phyloP scores from a whole-genome alignment of 2,329 filamentous ascomycete genomes.

The Aureobasidium lini region DNA sequence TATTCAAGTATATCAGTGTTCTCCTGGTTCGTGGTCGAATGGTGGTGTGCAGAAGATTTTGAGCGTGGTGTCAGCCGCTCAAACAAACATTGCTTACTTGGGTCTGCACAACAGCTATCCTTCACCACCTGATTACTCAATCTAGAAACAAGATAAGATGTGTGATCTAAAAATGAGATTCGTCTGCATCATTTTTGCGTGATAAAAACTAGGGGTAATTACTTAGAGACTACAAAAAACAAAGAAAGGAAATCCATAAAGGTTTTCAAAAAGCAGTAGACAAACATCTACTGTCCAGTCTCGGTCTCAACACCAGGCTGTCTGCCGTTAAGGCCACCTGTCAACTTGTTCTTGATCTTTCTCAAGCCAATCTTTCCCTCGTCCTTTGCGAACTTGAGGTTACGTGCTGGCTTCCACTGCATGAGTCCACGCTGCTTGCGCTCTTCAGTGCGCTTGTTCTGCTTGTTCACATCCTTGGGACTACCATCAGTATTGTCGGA shows the following conservation, averaged over 20 bases:
- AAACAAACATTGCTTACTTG: too few relatives aligned
- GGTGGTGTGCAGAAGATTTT: too few relatives aligned
- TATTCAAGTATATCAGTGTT: too few relatives aligned
- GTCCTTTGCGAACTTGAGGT: slow-evolving; percentile 78
- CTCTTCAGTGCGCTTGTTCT: slow-evolving; percentile 65
- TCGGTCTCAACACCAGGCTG: slow-evolving; percentile 80
- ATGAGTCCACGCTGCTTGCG: slow-evolving; percentile 83
- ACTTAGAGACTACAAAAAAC: not conserved
- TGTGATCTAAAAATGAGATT: not conserved
- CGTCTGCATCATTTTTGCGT: slow-evolving; percentile 4
- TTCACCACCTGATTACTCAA: too few relatives aligned
- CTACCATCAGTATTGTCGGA: not conserved
- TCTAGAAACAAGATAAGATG: too few relatives aligned
- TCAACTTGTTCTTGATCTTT: slow-evolving; percentile 69
- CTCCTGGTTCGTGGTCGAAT: too few relatives aligned
- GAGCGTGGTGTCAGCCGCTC: too few relatives aligned
- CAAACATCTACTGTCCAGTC: slow-evolving; percentile 15
- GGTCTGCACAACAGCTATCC: too few relatives aligned
- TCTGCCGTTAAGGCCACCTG: slow-evolving; percentile 63
- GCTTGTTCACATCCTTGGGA: slow-evolving; percentile 55
- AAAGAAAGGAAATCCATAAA: not conserved
- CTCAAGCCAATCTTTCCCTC: slow-evolving; percentile 72
- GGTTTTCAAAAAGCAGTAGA: not conserved
- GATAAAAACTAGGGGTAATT: not conserved
- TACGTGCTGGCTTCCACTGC: slow-evolving; percentile 90